Base-by-base conservation (phyloP, 2,329 filamentous ascomycete species). In the Fusarium caatingaense region DNA sequence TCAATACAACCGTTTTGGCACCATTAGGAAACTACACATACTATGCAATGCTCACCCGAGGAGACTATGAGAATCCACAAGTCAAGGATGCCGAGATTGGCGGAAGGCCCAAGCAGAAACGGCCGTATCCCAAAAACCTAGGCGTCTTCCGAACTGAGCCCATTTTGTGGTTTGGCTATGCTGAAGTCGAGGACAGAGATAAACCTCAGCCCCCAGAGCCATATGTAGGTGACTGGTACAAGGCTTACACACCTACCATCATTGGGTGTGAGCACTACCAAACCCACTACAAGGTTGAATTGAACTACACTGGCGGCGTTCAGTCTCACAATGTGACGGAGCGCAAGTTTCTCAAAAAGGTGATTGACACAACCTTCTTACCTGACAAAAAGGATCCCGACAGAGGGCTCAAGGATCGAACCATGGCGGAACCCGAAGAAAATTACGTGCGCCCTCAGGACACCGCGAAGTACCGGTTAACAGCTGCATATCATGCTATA, bases 171-270 rank as follows among this genome's bases (percentile, higher is more conserved):
- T 64, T 75, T 50, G 73, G 73, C 41, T 75, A 72, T 40, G 64
- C 70, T 37, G 64, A 67, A 11, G 73, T 75, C 8, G 50, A 75
- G 7, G 59, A 75, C 34, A 54, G 48, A 40, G 40, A 34, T 8
- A 60, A 72, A 28, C 32, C 49, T 7, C 73, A 75, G 40, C 69
- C 73, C 2, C 21, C 15, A 2, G 60, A 66, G 9, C 53, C 60
- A 5, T 23, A 8, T 4, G 48, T 30, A 32, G 50, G 66, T 7
- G 68, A 64, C 4, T 75, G 73, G 73, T 42, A 64, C 37, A 53
- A 64, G n/a, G 70, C 71, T 7, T 75, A 75, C 28, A 75, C 72
- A 7, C 73, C 73, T 4, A 73, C n/a, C 18, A 75, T 75, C 8
- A 69, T 75, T 46, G 73, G 69, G 9, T 75, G 73, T 41, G 73